Percentiles rank a stretch among this genome's conserved stretches.
These are phyloP conservation scores for Scheffersomyces lignosus DNA, from an alignment of 805 yeast species.

Conservation along the genomic window DNA sequence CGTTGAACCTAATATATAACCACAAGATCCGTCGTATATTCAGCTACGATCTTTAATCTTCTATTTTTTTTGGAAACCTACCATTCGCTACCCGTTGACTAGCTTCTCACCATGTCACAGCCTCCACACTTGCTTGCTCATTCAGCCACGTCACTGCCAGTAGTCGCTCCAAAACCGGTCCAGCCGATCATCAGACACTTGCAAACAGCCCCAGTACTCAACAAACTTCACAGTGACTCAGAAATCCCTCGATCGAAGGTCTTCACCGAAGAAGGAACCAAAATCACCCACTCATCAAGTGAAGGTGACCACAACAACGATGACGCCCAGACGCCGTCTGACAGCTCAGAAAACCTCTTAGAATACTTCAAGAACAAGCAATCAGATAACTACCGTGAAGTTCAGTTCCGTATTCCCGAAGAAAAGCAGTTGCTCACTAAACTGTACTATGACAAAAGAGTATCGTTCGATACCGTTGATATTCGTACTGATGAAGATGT, in stretches of 20 bases:
- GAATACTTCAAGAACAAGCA: conserved; percentile 11
- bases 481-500: conserved; percentile 26
- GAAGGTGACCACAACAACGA: conserved; percentile 5
- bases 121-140: neutral
- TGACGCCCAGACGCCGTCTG: too few relatives aligned
- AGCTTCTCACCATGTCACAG: neutral
- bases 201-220: neutral
- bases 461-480: conserved; percentile 57
- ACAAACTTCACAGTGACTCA: neutral
- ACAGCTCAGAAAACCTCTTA: too few relatives aligned
- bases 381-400: conserved; percentile 22
- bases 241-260: neutral
- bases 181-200: neutral
- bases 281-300: neutral
- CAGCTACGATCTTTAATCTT: too few relatives aligned
- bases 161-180: neutral
- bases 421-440: conserved; percentile 4
- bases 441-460: conserved; percentile 31
- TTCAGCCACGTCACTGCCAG: neutral
- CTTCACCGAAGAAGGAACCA: neutral
- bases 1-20: too few relatives aligned
- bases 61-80: too few relatives aligned
- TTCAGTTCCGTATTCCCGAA: conserved; percentile 17
- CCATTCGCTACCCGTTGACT: too few relatives aligned
- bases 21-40: too few relatives aligned